Evolutionary conservation across 164 flowering plant genomes (phyloP).

Genomic region (Stephania cephalantha): DNA sequence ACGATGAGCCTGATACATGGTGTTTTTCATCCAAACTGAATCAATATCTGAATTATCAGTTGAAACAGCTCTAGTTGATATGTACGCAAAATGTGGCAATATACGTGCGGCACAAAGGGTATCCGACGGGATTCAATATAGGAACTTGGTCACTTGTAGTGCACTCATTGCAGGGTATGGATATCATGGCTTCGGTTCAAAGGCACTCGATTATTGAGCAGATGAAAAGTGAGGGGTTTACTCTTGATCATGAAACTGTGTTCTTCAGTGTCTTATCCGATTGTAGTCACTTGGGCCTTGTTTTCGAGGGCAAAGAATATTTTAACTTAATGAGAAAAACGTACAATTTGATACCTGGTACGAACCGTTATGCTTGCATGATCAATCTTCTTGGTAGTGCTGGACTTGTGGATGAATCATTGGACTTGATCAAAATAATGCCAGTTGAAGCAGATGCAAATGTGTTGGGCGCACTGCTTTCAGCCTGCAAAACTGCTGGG

Average conservation of each 20-base stretch:
- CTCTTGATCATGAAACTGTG: constrained; percentile 16
- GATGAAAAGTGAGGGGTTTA: constrained; percentile 20
- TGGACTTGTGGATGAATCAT: constrained; percentile 22
- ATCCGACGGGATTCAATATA: constrained; percentile 12
- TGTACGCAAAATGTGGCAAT: constrained; percentile 77
- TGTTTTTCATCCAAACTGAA: constrained; percentile 11
- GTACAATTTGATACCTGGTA: constrained; percentile 1
- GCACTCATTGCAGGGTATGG: constrained; percentile 25
- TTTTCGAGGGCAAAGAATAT: constrained; percentile 16
- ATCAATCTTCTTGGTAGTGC: constrained; percentile 27
- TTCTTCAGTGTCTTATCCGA: constrained; percentile 23
- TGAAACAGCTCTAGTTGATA: constrained; percentile 53
- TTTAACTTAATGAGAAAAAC: constrained; percentile 15
- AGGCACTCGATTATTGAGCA: constrained; percentile 19
- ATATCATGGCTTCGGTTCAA: constrained; percentile 20
- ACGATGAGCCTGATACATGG: constrained; percentile 23
- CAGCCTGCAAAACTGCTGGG: constrained; percentile 17
- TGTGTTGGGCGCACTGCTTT: constrained; percentile 27
- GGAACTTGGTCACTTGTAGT: constrained; percentile 19
- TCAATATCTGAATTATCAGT: constrained; percentile 2
- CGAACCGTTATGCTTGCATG: constrained; percentile 28
- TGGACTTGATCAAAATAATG: constrained; percentile 17
- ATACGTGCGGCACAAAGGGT: constrained; percentile 12
- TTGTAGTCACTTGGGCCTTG: constrained; percentile 27
- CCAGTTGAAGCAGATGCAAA: constrained; percentile 13